phyloP scores from a whole-genome alignment of 2,329 filamentous ascomycete genomes.

The Fusarium sp. region DNA sequence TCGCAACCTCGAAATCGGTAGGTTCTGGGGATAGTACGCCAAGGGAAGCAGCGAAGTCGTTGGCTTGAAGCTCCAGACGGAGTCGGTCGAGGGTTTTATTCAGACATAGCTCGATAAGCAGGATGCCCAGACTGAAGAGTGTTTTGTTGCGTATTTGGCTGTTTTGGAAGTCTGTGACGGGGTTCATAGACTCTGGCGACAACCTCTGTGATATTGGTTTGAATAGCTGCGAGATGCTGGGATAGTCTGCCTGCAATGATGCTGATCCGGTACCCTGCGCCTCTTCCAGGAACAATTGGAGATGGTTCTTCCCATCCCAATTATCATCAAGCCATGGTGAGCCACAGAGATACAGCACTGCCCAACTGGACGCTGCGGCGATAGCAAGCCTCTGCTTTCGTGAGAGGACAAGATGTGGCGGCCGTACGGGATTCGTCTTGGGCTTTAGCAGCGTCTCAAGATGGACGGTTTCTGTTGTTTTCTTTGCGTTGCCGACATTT shows the following conservation, averaged over 20 bases:
- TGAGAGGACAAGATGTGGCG: not conserved
- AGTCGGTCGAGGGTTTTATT: not conserved
- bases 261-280: not conserved
- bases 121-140: not conserved
- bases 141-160: not conserved
- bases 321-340: not conserved
- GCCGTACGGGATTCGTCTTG: not conserved
- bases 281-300: not conserved
- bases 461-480: not conserved
- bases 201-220: not conserved
- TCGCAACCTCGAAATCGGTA: not conserved
- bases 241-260: not conserved
- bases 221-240: not conserved
- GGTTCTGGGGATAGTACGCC: not conserved
- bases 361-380: not conserved
- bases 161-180: not conserved
- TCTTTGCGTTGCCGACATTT: not conserved
- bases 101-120: not conserved
- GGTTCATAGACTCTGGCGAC: not conserved
- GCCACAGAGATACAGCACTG: not conserved
- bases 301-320: not conserved
- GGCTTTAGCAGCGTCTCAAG: not conserved
- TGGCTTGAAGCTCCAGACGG: not conserved
- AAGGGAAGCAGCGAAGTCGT: not conserved
- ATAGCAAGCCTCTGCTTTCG: not conserved